Evolutionary conservation across 257 asterid species (phyloP).

Genomic region (Primulina tabacum): DNA sequence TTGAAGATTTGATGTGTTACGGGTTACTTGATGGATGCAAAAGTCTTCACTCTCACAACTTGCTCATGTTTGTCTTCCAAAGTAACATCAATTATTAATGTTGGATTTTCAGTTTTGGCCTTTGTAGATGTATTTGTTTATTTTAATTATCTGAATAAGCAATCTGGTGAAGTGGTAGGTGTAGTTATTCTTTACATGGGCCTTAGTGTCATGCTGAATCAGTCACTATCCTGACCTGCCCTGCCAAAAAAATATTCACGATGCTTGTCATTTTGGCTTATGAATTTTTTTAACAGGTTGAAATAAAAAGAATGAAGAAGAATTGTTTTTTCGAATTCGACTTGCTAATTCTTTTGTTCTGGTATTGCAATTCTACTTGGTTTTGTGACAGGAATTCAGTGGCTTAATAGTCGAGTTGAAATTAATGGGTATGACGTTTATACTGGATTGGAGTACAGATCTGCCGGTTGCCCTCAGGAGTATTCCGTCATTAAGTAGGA

Average conservation of each 20-base stretch:
- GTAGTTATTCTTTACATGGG: no score
- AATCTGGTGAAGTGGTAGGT: conserved; percentile 92
- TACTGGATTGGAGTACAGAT: conserved; percentile 73
- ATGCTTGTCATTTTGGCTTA: no score
- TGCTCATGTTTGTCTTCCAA: no score
- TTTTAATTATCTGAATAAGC: conserved; percentile 41
- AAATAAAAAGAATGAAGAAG: conserved; percentile 84
- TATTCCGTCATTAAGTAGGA: conserved; percentile 69
- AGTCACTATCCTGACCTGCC: no score
- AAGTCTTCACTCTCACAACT: no score
- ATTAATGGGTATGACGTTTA: conserved; percentile 84
- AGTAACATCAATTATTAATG: no score
- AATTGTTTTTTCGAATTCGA: conserved; percentile 49
- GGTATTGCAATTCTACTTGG: conserved; percentile 18
- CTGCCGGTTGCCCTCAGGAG: conserved; percentile 93
- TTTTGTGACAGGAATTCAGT: conserved; percentile 69
- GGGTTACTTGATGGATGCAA: no score
- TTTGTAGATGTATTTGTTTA: no score
- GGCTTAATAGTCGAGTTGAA: conserved; percentile 94
- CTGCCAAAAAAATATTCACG: no score
- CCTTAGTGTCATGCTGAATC: no score
- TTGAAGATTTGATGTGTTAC: no score
- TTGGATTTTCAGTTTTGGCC: no score
- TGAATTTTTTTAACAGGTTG: conserved; percentile 54
- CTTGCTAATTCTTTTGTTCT: background rate